phyloP scores from a whole-genome alignment of 495 filamentous ascomycete species.

The Aspergillus olivimuriae region DNA sequence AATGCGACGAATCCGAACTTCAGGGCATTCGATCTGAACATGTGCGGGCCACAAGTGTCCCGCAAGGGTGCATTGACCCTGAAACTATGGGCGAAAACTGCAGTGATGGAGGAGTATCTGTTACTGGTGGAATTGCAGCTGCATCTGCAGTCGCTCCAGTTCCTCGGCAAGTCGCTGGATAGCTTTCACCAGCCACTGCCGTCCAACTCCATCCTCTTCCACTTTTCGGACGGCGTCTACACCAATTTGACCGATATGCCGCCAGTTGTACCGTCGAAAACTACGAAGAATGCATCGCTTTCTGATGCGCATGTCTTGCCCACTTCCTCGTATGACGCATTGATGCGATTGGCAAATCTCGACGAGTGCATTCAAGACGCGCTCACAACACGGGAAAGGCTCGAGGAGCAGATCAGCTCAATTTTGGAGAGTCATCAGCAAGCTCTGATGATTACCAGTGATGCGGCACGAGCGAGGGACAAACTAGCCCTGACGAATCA shows the following conservation, averaged over 20 bases:
- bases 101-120: conserved; percentile 49
- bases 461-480: conserved; percentile 60
- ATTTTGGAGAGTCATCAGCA: conserved; percentile 54
- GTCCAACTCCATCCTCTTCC: conserved; percentile 78
- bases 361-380: conserved; percentile 93
- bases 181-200: conserved; percentile 72
- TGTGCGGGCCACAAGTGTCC: conserved; percentile 58
- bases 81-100: conserved; percentile 69
- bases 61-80: conserved; percentile 58
- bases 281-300: conserved; percentile 15
- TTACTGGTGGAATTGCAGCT: conserved; percentile 68
- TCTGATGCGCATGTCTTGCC: conserved; percentile 31
- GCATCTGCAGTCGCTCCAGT: conserved; percentile 65
- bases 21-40: conserved; percentile 72
- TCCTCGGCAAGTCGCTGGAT: conserved; percentile 70
- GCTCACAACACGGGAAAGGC: conserved; percentile 62
- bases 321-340: conserved; percentile 82
- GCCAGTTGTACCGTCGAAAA: conserved; percentile 27
- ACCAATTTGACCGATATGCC: conserved; percentile 60
- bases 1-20: conserved; percentile 88
- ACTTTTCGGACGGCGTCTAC: conserved; percentile 85
- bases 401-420: conserved; percentile 71
- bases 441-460: conserved; percentile 35
- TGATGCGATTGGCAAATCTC: conserved; percentile 84
- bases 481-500: conserved; percentile 49